A percentile compares a stretch with the other conserved stretches of the same genome.
Evolutionary conservation across 495 filamentous ascomycete genomes (phyloP).

Genomic region (Neurospora intermedia): DNA sequence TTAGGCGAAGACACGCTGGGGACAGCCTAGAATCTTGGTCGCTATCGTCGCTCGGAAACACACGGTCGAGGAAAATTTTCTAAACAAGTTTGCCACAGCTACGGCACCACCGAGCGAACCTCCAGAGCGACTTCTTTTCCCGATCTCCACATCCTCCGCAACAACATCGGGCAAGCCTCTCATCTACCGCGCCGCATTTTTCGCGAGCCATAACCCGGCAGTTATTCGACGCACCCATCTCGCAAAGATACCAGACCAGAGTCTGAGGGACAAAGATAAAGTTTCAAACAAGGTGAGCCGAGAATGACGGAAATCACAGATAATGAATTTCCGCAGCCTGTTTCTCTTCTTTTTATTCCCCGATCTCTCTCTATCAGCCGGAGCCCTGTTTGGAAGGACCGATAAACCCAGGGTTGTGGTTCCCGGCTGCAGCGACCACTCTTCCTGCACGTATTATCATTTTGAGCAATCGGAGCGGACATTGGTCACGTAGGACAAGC

Average conservation of each 20-base stretch:
- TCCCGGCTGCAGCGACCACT: conserved; percentile 9
- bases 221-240: neutral
- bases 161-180: neutral
- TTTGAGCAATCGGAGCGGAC: conserved; percentile 13
- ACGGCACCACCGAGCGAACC: neutral
- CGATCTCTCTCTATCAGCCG: neutral
- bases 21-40: neutral
- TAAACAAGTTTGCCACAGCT: neutral
- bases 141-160: neutral
- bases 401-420: conserved; percentile 6
- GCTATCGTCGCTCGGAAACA: neutral
- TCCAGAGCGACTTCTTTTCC: neutral
- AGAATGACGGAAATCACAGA: neutral
- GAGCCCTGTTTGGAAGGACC: neutral
- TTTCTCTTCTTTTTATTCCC: neutral
- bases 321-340: neutral
- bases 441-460: conserved; percentile 1
- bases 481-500: conserved; percentile 9
- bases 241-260: neutral
- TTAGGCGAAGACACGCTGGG: conserved; percentile 5
- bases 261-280: neutral
- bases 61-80: neutral
- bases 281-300: neutral
- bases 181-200: neutral
- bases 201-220: neutral